Conservation (phyloP, 768 basidiomycete genomes). For the Cystobasidiopsis lactophilus region DNA sequence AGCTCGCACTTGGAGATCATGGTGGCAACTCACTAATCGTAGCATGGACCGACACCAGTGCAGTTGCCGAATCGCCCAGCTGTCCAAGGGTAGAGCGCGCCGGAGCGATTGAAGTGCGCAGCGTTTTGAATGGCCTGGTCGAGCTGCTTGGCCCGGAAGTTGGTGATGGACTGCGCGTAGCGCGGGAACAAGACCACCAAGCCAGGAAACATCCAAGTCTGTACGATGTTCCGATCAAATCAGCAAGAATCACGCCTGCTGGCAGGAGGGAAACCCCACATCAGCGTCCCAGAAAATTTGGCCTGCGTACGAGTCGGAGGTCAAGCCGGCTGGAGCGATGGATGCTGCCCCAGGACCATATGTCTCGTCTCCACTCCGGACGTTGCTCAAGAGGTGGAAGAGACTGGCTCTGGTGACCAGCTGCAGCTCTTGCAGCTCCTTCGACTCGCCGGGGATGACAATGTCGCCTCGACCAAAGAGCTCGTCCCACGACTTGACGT, state of each 20-base stretch:
- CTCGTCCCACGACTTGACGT: slow-evolving; percentile 4
- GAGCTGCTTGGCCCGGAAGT: slow-evolving; percentile 13
- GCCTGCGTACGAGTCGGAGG: slow-evolving; percentile 11
- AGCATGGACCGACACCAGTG: slow-evolving; percentile 6
- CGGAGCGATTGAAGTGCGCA: not conserved
- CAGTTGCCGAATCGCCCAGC: slow-evolving; percentile 9
- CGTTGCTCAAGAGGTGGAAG: slow-evolving; percentile 12
- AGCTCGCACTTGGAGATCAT: not conserved
- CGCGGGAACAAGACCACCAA: slow-evolving; percentile 3
- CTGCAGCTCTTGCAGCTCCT: slow-evolving; percentile 8
- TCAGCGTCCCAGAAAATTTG: slow-evolving; percentile 12
- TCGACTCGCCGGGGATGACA: slow-evolving; percentile 1
- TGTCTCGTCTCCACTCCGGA: slow-evolving; percentile 8
- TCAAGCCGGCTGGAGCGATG: slow-evolving; percentile 14
- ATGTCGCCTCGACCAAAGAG: slow-evolving; percentile 11
- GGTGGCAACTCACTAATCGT: not conserved
- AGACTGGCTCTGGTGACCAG: slow-evolving; percentile 9
- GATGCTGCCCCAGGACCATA: slow-evolving; percentile 11
- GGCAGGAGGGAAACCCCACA: not conserved
- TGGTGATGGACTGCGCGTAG: slow-evolving; percentile 8
- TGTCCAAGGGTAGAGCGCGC: slow-evolving; percentile 13
- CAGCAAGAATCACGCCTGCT: too few relatives aligned
- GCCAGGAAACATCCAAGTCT: slow-evolving; percentile 6
- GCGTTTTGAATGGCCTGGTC: slow-evolving; percentile 11
- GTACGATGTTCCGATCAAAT: too few relatives aligned